A percentile compares a stretch with the other conserved stretches of the same genome.
These are phyloP conservation scores for Calonectria hawksworthii DNA, from an alignment of 2,329 filamentous ascomycete genomes.

Conservation along the genomic window DNA sequence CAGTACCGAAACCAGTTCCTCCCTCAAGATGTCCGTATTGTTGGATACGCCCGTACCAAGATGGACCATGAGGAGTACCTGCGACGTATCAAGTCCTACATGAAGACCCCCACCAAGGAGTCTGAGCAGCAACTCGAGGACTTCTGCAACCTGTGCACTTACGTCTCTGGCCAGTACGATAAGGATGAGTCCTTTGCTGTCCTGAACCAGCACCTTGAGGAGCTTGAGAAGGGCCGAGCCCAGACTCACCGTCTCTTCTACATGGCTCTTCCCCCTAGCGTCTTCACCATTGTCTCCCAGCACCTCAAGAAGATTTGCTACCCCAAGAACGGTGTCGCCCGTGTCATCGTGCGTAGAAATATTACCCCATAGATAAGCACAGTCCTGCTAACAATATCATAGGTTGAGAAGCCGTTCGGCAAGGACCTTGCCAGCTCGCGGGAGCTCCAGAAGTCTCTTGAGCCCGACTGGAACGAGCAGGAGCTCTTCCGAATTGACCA, in stretches of 20 bases:
- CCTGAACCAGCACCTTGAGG: conserved; percentile 87
- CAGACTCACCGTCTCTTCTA: conserved; percentile 97
- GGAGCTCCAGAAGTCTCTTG: conserved; percentile 93
- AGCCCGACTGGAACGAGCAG: conserved; percentile 98
- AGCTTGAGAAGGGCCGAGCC: conserved; percentile 84
- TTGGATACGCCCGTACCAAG: conserved; percentile 99
- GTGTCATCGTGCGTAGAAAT: conserved; percentile 83
- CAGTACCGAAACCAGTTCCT: conserved; percentile 99
- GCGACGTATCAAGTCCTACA: conserved; percentile 95
- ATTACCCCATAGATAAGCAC: neutral
- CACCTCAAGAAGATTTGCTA: conserved; percentile 99
- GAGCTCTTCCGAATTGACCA: conserved; percentile 99
- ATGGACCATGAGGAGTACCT: conserved; percentile 99
- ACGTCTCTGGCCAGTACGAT: conserved; percentile 98
- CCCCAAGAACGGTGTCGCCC: conserved; percentile 88
- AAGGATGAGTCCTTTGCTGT: conserved; percentile 93
- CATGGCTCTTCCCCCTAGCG: conserved; percentile 97
- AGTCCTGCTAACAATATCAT: conserved; percentile 41
- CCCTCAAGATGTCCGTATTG: conserved; percentile 94
- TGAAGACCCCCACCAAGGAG: conserved; percentile 98
- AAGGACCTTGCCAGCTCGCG: conserved; percentile 96
- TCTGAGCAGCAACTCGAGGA: conserved; percentile 94
- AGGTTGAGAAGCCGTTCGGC: conserved; percentile 99
- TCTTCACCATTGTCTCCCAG: conserved; percentile 98
- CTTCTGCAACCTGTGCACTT: conserved; percentile 90